These are phyloP conservation scores for Clonostachys solani DNA, from an alignment of 2,329 filamentous ascomycete genomes.

Conservation along the genomic window DNA sequence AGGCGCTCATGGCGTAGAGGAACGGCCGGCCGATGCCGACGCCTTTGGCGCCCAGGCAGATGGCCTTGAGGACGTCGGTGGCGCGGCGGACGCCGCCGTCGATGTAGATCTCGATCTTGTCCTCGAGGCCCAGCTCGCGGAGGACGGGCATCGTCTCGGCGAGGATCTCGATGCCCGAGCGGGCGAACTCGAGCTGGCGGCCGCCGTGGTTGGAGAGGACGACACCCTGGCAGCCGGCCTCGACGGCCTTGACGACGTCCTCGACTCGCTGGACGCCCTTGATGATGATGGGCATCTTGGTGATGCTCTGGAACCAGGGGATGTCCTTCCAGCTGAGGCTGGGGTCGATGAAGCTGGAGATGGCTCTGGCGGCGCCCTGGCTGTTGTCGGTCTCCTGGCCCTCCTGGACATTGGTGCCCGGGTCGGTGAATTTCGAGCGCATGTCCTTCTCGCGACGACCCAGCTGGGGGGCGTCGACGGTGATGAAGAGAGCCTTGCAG, in stretches of 20 bases:
- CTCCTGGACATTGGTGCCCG: constrained; percentile 76
- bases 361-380: constrained; percentile 91
- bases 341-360: constrained; percentile 96
- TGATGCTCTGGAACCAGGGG: constrained; percentile 87
- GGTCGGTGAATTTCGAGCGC: constrained; percentile 85
- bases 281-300: constrained; percentile 89
- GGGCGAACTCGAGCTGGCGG: constrained; percentile 86
- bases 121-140: constrained; percentile 66
- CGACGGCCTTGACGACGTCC: constrained; percentile 84
- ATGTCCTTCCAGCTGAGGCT: constrained; percentile 91
- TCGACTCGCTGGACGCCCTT: constrained; percentile 97
- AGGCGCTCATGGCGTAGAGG: constrained; percentile 92
- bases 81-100: constrained; percentile 88
- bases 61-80: constrained; percentile 92
- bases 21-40: constrained; percentile 95
- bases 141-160: constrained; percentile 91
- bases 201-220: constrained; percentile 96
- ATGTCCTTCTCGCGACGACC: constrained; percentile 97
- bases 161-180: constrained; percentile 83
- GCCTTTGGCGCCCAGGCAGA: constrained; percentile 86
- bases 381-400: constrained; percentile 75
- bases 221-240: constrained; percentile 79
- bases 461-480: constrained; percentile 93
- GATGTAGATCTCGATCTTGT: constrained; percentile 81
- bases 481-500: constrained; percentile 96